Percentiles rank a stretch among this genome's conserved stretches.
These are phyloP conservation scores for Phytophthora pistaciae DNA, from an alignment of 352 stramenopile species.

Conservation along the genomic window DNA sequence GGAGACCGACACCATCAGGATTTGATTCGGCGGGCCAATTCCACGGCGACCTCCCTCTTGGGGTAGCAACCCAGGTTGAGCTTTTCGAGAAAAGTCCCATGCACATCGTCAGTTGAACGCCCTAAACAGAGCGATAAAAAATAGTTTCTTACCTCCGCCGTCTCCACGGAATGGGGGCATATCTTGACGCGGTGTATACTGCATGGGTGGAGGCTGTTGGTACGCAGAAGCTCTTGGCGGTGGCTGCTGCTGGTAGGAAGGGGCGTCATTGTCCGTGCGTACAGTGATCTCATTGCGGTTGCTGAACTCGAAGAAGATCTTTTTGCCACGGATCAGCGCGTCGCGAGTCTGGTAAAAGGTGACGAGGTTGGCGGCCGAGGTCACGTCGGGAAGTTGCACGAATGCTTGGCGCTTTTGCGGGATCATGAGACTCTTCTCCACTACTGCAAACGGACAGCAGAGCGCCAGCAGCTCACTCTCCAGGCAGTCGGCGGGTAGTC, in stretches of 20 bases:
- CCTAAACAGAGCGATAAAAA: background rate
- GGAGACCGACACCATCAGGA: conserved; percentile 82
- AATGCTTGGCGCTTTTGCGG: conserved; percentile 82
- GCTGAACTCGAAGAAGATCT: conserved; percentile 83
- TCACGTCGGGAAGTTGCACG: conserved; percentile 77
- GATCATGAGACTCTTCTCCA: conserved; percentile 84
- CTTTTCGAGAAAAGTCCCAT: conserved; percentile 10
- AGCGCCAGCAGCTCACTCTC: conserved; percentile 86
- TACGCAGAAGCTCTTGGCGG: conserved; percentile 22
- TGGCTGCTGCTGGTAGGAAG: conserved; percentile 40
- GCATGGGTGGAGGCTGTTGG: conserved; percentile 33
- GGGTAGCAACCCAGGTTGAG: conserved; percentile 27
- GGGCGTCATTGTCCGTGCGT: conserved; percentile 35
- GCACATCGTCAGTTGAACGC: background rate
- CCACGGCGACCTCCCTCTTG: conserved; percentile 43
- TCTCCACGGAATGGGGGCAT: conserved; percentile 17
- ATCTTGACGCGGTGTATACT: conserved; percentile 31
- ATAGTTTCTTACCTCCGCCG: conserved; percentile 20
- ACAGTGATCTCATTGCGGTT: conserved; percentile 72
- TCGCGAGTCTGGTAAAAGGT: conserved; percentile 83
- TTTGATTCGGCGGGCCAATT: conserved; percentile 60
- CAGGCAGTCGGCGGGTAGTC: conserved; percentile 77
- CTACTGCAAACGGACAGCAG: conserved; percentile 82
- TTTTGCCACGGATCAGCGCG: conserved; percentile 79
- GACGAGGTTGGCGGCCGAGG: conserved; percentile 75